These are phyloP conservation scores for Chiua virens DNA, from an alignment of 768 basidiomycete genomes.

Conservation along the genomic window DNA sequence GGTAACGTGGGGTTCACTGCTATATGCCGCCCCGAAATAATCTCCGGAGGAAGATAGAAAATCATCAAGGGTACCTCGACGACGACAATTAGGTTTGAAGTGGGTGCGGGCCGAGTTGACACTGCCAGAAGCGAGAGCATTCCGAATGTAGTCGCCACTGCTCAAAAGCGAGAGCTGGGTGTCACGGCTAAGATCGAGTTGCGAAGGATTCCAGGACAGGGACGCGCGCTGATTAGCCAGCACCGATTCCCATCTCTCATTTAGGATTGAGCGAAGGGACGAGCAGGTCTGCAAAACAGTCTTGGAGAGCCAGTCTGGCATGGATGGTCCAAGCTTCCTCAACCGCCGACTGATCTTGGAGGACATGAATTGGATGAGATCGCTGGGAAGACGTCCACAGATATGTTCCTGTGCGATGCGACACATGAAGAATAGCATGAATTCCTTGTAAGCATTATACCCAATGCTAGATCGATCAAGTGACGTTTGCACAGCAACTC, in stretches of 20 bases:
- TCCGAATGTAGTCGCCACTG: constrained; percentile 29
- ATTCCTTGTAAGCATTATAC: constrained; percentile 41
- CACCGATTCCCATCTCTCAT: constrained; percentile 35
- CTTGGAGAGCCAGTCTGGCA: constrained; percentile 36
- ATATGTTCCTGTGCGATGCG: constrained; percentile 23
- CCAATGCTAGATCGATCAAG: constrained; percentile 14
- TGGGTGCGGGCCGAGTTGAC: constrained; percentile 1
- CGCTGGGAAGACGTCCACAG: constrained; percentile 11
- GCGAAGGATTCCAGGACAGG: constrained; percentile 29
- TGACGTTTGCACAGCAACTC: constrained; percentile 35
- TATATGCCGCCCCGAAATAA: constrained; percentile 15
- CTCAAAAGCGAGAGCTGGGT: constrained; percentile 33
- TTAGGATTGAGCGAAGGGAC: constrained; percentile 18
- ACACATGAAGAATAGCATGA: constrained; percentile 44
- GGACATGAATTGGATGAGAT: constrained; percentile 31
- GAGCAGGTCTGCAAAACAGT: constrained; percentile 37
- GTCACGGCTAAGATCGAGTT: constrained; percentile 31
- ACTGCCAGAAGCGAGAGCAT: constrained; percentile 6
- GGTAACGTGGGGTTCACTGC: constrained; percentile 9
- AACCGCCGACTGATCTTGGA: constrained; percentile 28
- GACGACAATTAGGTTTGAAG: constrained; percentile 1
- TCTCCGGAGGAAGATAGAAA: constrained; percentile 13
- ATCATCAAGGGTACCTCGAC: constrained; percentile 14
- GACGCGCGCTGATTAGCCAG: constrained; percentile 24
- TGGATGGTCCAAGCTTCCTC: constrained; percentile 23